phyloP scores from a whole-genome alignment of 2,329 filamentous ascomycete genomes.

The Calonectria pauciramosa region DNA sequence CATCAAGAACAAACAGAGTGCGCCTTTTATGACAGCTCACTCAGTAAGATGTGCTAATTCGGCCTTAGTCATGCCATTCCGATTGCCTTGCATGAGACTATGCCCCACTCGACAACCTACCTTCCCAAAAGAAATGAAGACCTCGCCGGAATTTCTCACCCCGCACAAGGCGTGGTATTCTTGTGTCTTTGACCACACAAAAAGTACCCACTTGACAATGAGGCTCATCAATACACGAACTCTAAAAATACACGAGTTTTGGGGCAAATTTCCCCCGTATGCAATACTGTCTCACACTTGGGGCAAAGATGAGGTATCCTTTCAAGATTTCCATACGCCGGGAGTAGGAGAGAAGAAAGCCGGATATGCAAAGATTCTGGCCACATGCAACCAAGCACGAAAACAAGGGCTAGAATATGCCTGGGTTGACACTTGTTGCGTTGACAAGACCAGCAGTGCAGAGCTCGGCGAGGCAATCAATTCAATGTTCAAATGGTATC shows the following conservation, averaged over 20 bases:
- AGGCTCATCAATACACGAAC: not conserved
- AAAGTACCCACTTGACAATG: not conserved
- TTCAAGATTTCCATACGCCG: conserved; percentile 40
- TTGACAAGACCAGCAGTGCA: conserved; percentile 45
- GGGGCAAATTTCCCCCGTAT: conserved; percentile 41
- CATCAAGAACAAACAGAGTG: not conserved
- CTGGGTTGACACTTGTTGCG: conserved; percentile 50
- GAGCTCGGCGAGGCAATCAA: conserved; percentile 46
- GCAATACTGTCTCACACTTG: conserved; percentile 55
- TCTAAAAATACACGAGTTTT: not conserved
- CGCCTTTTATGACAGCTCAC: not conserved
- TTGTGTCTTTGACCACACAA: not conserved
- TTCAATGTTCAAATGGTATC: conserved; percentile 48
- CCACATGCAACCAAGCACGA: conserved; percentile 32
- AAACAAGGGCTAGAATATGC: conserved; percentile 30
- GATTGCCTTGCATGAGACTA: not conserved
- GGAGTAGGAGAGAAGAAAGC: not conserved
- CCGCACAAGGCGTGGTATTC: not conserved
- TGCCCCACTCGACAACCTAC: not conserved
- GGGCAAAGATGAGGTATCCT: conserved; percentile 47
- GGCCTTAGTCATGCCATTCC: not conserved
- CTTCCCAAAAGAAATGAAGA: not conserved
- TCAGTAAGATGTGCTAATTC: not conserved
- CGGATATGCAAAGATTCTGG: conserved; percentile 39
- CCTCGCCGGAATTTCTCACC: not conserved